Evolutionary conservation across 2,329 filamentous ascomycete genomes (phyloP).

Genomic region (Alternaria ventricosa): DNA sequence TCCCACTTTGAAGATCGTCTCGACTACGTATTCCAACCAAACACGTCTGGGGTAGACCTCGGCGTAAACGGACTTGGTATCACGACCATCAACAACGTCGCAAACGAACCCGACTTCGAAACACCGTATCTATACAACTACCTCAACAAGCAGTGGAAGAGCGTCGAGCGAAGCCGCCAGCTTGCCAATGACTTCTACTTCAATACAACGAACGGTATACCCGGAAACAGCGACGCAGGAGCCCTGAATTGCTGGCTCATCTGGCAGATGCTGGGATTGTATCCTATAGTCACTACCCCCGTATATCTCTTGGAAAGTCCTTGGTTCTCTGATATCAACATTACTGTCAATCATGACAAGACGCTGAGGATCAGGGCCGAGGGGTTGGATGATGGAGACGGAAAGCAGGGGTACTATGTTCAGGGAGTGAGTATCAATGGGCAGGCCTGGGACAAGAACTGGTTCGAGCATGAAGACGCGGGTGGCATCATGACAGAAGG

Average conservation of each 20-base stretch:
- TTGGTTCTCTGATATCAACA: slow-evolving; percentile 52
- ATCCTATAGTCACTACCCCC: slow-evolving; percentile 57
- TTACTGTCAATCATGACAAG: slow-evolving; percentile 44
- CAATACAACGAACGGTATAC: slow-evolving; percentile 50
- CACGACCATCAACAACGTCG: slow-evolving; percentile 46
- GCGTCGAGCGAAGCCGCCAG: slow-evolving; percentile 39
- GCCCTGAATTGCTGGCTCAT: slow-evolving; percentile 60
- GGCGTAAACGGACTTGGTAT: slow-evolving; percentile 46
- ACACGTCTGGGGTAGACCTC: slow-evolving; percentile 46
- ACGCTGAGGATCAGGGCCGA: slow-evolving; percentile 57
- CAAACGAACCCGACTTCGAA: slow-evolving; percentile 51
- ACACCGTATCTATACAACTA: slow-evolving; percentile 53
- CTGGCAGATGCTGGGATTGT: slow-evolving; percentile 59
- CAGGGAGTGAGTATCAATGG: slow-evolving; percentile 63
- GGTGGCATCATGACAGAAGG: slow-evolving; percentile 43
- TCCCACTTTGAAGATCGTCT: slow-evolving; percentile 49
- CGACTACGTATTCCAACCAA: slow-evolving; percentile 51
- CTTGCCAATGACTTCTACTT: slow-evolving; percentile 52
- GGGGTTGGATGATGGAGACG: slow-evolving; percentile 49
- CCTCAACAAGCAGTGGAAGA: slow-evolving; percentile 49
- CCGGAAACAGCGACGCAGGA: slow-evolving; percentile 56
- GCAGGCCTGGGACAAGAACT: slow-evolving; percentile 59
- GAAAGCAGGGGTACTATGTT: slow-evolving; percentile 57
- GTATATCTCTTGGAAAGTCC: slow-evolving; percentile 57
- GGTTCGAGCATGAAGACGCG: slow-evolving; percentile 61